Conservation (phyloP, 495 filamentous ascomycete species). For the Staphylotrichum longicolle region DNA sequence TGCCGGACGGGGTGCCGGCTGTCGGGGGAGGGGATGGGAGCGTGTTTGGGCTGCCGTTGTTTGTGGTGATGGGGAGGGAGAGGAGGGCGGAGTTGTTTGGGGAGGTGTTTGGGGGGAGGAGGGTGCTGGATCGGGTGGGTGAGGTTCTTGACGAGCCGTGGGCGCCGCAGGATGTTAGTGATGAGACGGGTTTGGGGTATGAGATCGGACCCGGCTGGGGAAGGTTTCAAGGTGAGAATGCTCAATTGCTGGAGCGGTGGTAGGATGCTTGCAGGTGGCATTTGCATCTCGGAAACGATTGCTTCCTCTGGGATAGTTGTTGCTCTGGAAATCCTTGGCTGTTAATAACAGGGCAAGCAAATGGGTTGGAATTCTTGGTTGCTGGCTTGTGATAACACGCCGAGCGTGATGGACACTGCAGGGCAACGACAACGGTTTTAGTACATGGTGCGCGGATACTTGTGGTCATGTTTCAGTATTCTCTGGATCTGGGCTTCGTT, state of each 20-base stretch:
- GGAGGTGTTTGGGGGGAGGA: slow-evolving; percentile 50
- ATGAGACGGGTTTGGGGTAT: not conserved
- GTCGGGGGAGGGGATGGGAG: slow-evolving; percentile 19
- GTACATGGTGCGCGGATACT: too few species aligned
- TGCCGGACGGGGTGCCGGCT: slow-evolving; percentile 29
- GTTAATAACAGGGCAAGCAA: not conserved
- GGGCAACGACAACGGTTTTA: too few species aligned
- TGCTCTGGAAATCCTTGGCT: not conserved
- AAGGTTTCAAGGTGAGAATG: not conserved
- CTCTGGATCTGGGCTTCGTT: not conserved
- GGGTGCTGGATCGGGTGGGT: slow-evolving; percentile 52
- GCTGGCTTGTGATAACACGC: not conserved
- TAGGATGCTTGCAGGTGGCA: not conserved
- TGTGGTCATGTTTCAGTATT: not conserved
- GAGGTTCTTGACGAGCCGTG: slow-evolving; percentile 38
- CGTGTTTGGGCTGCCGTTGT: slow-evolving; percentile 50
- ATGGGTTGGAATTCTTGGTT: too few species aligned
- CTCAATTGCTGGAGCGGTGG: not conserved
- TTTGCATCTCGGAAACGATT: slow-evolving; percentile 13
- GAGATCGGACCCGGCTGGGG: not conserved
- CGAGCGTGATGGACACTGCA: not conserved
- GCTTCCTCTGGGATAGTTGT: slow-evolving; percentile 5
- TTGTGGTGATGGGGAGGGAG: slow-evolving; percentile 55
- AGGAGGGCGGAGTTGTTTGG: slow-evolving; percentile 48
- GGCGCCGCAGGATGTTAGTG: slow-evolving; percentile 20